Evolutionary conservation across 1,139 yeast genomes (phyloP).

Genomic region (Kodamaea suecica): DNA sequence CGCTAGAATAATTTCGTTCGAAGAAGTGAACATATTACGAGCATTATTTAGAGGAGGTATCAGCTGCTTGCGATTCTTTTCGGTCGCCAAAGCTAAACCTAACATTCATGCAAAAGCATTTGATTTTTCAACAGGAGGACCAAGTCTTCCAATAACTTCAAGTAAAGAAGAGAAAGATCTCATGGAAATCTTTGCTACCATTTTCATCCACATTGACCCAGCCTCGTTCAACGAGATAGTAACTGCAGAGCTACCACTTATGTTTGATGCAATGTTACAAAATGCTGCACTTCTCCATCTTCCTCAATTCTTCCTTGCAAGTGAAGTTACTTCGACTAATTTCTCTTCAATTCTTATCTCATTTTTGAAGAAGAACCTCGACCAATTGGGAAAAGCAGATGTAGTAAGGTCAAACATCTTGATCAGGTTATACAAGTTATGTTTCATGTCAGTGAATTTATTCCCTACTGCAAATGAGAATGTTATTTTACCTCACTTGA

Average conservation of each 20-base stretch:
- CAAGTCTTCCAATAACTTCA: slow-evolving; percentile 78
- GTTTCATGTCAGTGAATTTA: slow-evolving; percentile 92
- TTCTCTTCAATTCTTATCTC: slow-evolving; percentile 84
- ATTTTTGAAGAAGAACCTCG: slow-evolving; percentile 69
- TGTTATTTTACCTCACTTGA: slow-evolving; percentile 83
- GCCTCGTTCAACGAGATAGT: slow-evolving; percentile 94
- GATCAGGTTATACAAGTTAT: slow-evolving; percentile 81
- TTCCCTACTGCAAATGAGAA: slow-evolving; percentile 86
- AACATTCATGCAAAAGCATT: slow-evolving; percentile 47
- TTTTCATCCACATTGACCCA: slow-evolving; percentile 90
- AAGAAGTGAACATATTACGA: slow-evolving; percentile 76
- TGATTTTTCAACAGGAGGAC: slow-evolving; percentile 68
- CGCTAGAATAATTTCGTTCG: slow-evolving; percentile 77
- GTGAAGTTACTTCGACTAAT: slow-evolving; percentile 89
- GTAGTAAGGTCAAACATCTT: slow-evolving; percentile 75
- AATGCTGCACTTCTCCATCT: slow-evolving; percentile 87
- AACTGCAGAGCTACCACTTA: slow-evolving; percentile 71
- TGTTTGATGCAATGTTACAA: slow-evolving; percentile 75
- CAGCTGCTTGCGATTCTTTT: slow-evolving; percentile 72
- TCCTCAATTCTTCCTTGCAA: slow-evolving; percentile 91
- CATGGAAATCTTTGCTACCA: slow-evolving; percentile 93
- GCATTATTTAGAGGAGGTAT: slow-evolving; percentile 82
- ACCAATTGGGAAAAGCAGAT: slow-evolving; percentile 78
- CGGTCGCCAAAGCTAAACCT: slow-evolving; percentile 45
- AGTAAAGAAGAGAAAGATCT: slow-evolving; percentile 92